Conservation (phyloP, 2,329 filamentous ascomycete species). For the Colletotrichum acutatum region DNA sequence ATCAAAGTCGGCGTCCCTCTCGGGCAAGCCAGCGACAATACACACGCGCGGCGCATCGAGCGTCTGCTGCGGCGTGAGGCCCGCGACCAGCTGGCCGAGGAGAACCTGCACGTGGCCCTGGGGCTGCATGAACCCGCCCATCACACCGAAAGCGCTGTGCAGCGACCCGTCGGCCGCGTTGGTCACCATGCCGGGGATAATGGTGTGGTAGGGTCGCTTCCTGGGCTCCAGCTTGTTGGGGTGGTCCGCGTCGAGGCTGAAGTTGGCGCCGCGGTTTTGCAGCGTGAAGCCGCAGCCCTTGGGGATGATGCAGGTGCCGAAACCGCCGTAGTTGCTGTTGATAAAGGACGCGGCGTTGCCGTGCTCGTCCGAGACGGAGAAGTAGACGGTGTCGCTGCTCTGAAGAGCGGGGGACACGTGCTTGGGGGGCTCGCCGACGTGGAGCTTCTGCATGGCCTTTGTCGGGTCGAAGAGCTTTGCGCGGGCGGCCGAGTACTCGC, state of each 20-base stretch:
- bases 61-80: constrained; percentile 84
- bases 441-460: constrained; percentile 68
- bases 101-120: constrained; percentile 96
- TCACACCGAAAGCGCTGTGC: constrained; percentile 91
- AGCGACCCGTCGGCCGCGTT: constrained; percentile 78
- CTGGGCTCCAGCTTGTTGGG: constrained; percentile 83
- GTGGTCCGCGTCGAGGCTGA: constrained; percentile 76
- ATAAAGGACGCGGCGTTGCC: constrained; percentile 97
- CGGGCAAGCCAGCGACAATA: constrained; percentile 79
- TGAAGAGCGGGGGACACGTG: constrained; percentile 78
- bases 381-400: constrained; percentile 94
- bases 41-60: constrained; percentile 93
- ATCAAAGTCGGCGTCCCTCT: constrained; percentile 66
- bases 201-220: constrained; percentile 96
- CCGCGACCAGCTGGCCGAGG: constrained; percentile 87
- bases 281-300: constrained; percentile 89
- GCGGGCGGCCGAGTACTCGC: constrained; percentile 79
- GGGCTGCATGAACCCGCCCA: constrained; percentile 99
- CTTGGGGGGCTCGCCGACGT: constrained; percentile 68
- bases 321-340: constrained; percentile 92
- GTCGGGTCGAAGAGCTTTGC: constrained; percentile 67
- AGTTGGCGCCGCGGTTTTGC: constrained; percentile 92
- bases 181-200: constrained; percentile 93
- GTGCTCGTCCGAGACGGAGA: constrained; percentile 80
- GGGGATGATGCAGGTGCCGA: constrained; percentile 89